A percentile compares a stretch with the other conserved stretches of the same genome.
These are phyloP conservation scores for Quaeritorhiza haematococci DNA, from an alignment of 371 early-diverging fungal species.

Conservation along the genomic window DNA sequence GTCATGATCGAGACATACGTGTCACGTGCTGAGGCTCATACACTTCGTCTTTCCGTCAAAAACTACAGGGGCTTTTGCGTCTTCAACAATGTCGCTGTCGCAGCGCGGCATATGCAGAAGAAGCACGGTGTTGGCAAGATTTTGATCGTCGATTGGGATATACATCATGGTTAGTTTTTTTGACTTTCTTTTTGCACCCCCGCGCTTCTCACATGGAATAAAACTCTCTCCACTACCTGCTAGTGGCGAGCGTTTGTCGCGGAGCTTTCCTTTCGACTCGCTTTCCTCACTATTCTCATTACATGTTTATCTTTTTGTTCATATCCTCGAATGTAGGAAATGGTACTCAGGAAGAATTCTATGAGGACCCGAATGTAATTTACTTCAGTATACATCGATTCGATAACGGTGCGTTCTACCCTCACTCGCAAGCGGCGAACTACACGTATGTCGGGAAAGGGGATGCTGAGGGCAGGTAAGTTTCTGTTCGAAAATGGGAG, in stretches of 20 bases:
- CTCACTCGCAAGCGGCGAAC: constrained; percentile 49
- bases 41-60: no score
- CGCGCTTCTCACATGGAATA: not conserved
- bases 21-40: not conserved
- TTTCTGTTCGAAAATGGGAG: not conserved
- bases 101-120: constrained; percentile 56
- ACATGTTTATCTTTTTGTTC: not conserved
- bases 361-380: constrained; percentile 67
- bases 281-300: not conserved
- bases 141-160: constrained; percentile 90
- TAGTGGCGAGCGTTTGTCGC: not conserved
- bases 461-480: constrained; percentile 61
- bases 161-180: constrained; percentile 90
- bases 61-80: constrained; percentile 80
- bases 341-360: constrained; percentile 81
- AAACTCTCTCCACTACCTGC: not conserved
- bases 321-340: no score
- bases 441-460: constrained; percentile 54
- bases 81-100: constrained; percentile 80
- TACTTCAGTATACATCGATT: constrained; percentile 84
- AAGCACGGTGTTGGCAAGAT: constrained; percentile 47
- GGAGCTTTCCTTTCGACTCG: not conserved
- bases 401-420: constrained; percentile 76
- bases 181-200: no score
- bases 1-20: no score